A percentile compares a stretch with the other conserved stretches of the same genome.
These are phyloP conservation scores for Ophiorrhiza pumila DNA, from an alignment of 257 asterid genomes.

Conservation along the genomic window DNA sequence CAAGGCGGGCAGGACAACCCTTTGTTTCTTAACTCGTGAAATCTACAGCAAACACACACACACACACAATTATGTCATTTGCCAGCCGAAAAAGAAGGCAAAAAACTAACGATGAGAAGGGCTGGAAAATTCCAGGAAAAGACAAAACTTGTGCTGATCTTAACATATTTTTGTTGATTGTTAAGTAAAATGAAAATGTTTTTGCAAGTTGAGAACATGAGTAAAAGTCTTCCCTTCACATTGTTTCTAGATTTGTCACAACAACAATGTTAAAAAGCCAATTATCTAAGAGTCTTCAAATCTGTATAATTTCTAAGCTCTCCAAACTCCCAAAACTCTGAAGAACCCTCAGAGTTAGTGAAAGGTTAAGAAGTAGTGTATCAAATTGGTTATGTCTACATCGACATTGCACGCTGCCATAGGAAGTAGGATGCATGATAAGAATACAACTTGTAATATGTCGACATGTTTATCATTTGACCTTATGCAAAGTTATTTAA, in stretches of 20 bases:
- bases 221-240: neutral
- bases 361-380: constrained; percentile 8
- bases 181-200: too few relatives aligned
- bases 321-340: neutral
- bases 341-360: neutral
- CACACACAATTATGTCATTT: too few relatives aligned
- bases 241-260: neutral
- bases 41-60: too few relatives aligned
- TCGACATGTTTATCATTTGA: constrained; percentile 7
- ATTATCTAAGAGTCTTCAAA: too few relatives aligned
- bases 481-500: neutral
- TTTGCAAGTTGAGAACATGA: too few relatives aligned
- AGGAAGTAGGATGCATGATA: neutral
- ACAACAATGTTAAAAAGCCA: neutral
- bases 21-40: too few relatives aligned
- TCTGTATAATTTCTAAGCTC: neutral
- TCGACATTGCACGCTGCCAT: neutral
- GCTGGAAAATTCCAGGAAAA: too few relatives aligned
- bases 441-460: neutral
- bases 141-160: too few relatives aligned
- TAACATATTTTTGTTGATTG: too few relatives aligned
- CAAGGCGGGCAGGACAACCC: too few relatives aligned
- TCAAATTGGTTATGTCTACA: constrained; percentile 4
- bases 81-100: too few relatives aligned
- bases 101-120: too few relatives aligned